Percentiles rank a stretch among this genome's conserved stretches.
Conservation (phyloP, 164 flowering plant species). For the Echeveria elegans region DNA sequence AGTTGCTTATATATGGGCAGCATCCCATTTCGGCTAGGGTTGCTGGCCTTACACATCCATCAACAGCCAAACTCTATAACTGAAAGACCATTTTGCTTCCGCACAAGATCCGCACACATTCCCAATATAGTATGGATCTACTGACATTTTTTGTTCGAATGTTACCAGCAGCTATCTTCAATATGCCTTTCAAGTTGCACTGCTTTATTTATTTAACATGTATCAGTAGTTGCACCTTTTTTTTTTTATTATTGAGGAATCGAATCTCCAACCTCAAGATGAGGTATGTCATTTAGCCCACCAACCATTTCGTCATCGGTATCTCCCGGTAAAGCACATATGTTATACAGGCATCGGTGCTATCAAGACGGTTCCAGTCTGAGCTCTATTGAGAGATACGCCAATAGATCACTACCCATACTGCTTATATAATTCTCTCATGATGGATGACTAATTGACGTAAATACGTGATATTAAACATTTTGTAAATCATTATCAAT, state of each 20-base stretch:
- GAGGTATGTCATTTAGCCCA: background rate
- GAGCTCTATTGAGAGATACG: too few relatives aligned
- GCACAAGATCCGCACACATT: background rate
- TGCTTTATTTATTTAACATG: background rate
- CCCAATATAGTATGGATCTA: background rate
- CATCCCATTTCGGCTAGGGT: background rate
- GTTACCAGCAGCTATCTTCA: background rate
- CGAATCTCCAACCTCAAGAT: background rate
- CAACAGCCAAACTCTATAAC: background rate
- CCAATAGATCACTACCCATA: too few relatives aligned
- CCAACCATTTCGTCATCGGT: background rate
- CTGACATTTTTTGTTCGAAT: background rate
- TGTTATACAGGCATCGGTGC: too few relatives aligned
- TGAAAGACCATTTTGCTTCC: background rate
- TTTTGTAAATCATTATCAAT: too few relatives aligned
- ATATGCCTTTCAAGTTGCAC: background rate
- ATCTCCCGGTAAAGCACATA: too few relatives aligned
- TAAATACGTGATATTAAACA: too few relatives aligned
- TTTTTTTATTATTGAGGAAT: background rate
- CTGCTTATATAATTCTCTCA: too few relatives aligned
- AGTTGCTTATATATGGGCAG: background rate
- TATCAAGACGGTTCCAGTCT: too few relatives aligned
- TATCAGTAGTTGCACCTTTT: background rate
- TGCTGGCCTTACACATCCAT: slow-evolving; percentile 1
- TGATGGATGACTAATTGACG: too few relatives aligned